These are phyloP conservation scores for Camptophora hylomeconis DNA, from an alignment of 2,329 filamentous ascomycete species.

Conservation along the genomic window DNA sequence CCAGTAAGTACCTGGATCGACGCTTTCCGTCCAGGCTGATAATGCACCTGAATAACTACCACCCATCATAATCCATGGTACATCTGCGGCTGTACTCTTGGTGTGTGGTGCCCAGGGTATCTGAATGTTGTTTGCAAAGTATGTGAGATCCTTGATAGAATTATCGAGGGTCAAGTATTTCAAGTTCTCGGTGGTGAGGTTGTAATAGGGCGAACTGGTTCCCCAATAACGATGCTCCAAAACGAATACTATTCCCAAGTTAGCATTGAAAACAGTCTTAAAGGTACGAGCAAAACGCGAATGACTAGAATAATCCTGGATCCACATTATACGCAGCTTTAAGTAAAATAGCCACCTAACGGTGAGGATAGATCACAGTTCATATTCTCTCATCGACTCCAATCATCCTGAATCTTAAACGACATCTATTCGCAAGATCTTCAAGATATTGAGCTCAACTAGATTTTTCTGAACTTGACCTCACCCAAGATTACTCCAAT, in stretches of 20 bases:
- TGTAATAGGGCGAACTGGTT: conserved; percentile 52
- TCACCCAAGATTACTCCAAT: too few species aligned
- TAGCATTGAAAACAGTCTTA: too few species aligned
- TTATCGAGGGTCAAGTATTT: conserved; percentile 77
- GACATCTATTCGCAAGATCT: too few species aligned
- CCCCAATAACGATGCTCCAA: conserved; percentile 86
- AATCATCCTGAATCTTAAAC: too few species aligned
- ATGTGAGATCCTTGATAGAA: conserved; percentile 66
- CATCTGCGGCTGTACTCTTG: conserved; percentile 51
- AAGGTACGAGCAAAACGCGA: too few species aligned
- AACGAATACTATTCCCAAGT: conserved; percentile 68
- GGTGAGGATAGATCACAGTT: too few species aligned
- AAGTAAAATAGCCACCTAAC: too few species aligned
- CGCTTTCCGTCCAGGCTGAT: conserved; percentile 59
- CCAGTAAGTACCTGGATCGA: conserved; percentile 69
- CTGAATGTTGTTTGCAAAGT: conserved; percentile 61
- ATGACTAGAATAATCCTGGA: too few species aligned
- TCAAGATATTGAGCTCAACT: too few species aligned
- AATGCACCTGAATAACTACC: conserved; percentile 75
- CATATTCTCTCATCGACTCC: too few species aligned
- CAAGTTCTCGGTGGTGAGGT: conserved; percentile 56
- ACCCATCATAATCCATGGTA: conserved; percentile 67
- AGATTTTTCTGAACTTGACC: too few species aligned
- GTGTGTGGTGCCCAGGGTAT: conserved; percentile 57
- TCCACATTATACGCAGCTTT: too few species aligned